These are phyloP conservation scores for Alectoria sarmentosa DNA, from an alignment of 495 filamentous ascomycete species.

Conservation along the genomic window DNA sequence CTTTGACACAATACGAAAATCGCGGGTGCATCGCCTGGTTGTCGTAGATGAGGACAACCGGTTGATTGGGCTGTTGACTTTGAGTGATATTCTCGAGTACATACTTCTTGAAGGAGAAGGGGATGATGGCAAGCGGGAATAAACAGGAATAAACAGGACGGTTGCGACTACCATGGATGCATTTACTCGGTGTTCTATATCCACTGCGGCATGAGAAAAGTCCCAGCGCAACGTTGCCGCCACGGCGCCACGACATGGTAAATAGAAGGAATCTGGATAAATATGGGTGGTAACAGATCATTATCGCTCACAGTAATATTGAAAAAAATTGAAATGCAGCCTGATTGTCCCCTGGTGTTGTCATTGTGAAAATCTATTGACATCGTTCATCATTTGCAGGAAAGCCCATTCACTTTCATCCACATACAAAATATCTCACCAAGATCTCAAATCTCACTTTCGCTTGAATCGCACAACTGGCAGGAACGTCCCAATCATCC, in stretches of 20 bases:
- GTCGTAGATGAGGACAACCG: conserved; percentile 83
- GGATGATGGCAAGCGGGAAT: conserved; percentile 36
- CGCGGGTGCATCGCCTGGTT: conserved; percentile 84
- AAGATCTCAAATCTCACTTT: background rate
- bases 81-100: conserved; percentile 96
- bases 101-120: conserved; percentile 81
- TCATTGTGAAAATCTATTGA: background rate
- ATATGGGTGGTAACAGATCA: conserved; percentile 9
- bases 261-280: conserved; percentile 3
- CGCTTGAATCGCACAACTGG: conserved; percentile 8
- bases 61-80: conserved; percentile 81
- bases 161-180: conserved; percentile 7
- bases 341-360: background rate
- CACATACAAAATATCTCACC: background rate
- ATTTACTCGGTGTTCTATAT: conserved; percentile 28
- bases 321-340: background rate
- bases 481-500: conserved; percentile 8
- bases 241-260: conserved; percentile 9
- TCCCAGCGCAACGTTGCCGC: background rate
- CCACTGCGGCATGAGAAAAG: conserved; percentile 17
- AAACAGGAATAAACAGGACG: conserved; percentile 17
- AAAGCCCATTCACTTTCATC: conserved; percentile 13
- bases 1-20: conserved; percentile 93
- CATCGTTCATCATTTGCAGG: background rate
- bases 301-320: conserved; percentile 3